Conservation (phyloP, 371 early-diverging fungal species). For the Syncephalastrum contaminatum region DNA sequence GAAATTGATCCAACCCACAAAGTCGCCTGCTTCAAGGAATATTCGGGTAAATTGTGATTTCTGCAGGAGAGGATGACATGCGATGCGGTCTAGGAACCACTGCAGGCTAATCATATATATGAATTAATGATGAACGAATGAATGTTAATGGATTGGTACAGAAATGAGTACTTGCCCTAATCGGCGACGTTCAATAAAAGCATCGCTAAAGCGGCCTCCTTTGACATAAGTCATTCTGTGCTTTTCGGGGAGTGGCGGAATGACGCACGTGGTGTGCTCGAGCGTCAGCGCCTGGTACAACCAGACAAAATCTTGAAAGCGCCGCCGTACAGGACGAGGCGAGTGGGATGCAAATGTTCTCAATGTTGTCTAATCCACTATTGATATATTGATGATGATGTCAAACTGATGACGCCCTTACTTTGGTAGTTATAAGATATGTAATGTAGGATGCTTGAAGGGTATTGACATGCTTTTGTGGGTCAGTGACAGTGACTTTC, state of each 20-base stretch:
- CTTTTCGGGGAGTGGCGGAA: constrained; percentile 92
- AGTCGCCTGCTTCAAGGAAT: constrained; percentile 83
- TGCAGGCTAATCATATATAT: constrained; percentile 51
- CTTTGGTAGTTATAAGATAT: constrained; percentile 78
- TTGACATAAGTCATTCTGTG: constrained; percentile 92
- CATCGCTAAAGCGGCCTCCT: constrained; percentile 87
- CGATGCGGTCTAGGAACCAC: constrained; percentile 80
- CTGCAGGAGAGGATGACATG: constrained; percentile 81
- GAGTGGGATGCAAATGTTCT: constrained; percentile 47
- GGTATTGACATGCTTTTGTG: constrained; percentile 84
- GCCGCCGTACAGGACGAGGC: constrained; percentile 66
- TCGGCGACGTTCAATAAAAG: constrained; percentile 85
- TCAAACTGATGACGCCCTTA: constrained; percentile 7
- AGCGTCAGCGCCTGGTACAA: constrained; percentile 72
- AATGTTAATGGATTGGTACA: neutral
- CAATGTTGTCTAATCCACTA: constrained; percentile 48
- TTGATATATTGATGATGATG: constrained; percentile 1
- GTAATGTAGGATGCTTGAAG: constrained; percentile 70
- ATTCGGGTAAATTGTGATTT: constrained; percentile 63
- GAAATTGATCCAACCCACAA: constrained; percentile 36
- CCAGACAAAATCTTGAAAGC: constrained; percentile 94
- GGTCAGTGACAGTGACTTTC: constrained; percentile 63
- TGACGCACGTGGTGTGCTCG: constrained; percentile 77
- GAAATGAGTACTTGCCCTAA: constrained; percentile 38
- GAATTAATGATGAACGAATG: neutral